A percentile compares a stretch with the other conserved stretches of the same genome.
These are phyloP conservation scores for Nakazawaea pomicola DNA, from an alignment of 805 yeast species.

Conservation along the genomic window DNA sequence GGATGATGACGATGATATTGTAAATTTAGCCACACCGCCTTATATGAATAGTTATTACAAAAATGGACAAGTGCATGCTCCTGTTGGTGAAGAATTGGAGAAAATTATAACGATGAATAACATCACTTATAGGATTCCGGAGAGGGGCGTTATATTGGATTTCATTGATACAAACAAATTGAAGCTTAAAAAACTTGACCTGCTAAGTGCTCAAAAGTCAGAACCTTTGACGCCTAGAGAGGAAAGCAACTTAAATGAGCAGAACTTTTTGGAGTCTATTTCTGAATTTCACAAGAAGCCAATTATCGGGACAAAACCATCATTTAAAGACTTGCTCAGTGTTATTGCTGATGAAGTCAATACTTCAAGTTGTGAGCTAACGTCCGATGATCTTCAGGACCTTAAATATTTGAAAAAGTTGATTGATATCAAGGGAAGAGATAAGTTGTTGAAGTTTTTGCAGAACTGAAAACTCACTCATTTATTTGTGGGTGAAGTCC, in stretches of 20 bases:
- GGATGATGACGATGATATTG: slow-evolving; percentile 30
- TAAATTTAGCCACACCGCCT: slow-evolving; percentile 29
- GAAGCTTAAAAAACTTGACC: slow-evolving; percentile 29
- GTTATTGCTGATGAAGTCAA: slow-evolving; percentile 15
- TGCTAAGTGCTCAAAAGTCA: slow-evolving; percentile 25
- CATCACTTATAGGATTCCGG: slow-evolving; percentile 61
- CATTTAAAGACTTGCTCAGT: slow-evolving; percentile 39
- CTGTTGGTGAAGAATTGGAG: slow-evolving; percentile 11
- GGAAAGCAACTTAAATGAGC: slow-evolving; percentile 23
- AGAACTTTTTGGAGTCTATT: slow-evolving; percentile 29
- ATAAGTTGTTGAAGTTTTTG: slow-evolving; percentile 56
- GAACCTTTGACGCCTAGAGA: slow-evolving; percentile 26
- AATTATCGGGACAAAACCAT: slow-evolving; percentile 36
- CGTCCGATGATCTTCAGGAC: slow-evolving; percentile 48
- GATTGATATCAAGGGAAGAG: slow-evolving; percentile 66
- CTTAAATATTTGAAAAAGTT: slow-evolving; percentile 53
- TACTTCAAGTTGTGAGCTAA: too few relatives aligned
- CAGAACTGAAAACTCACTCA: too few relatives aligned
- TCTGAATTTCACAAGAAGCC: slow-evolving; percentile 27
- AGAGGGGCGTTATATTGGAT: slow-evolving; percentile 61
- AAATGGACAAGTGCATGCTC: slow-evolving; percentile 26
- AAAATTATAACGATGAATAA: slow-evolving; percentile 27
- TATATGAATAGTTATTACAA: slow-evolving; percentile 28
- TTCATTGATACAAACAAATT: slow-evolving; percentile 53
- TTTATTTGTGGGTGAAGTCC: too few relatives aligned